Base-by-base conservation (phyloP, 257 asterid genomes). In the Primulina eburnea region DNA sequence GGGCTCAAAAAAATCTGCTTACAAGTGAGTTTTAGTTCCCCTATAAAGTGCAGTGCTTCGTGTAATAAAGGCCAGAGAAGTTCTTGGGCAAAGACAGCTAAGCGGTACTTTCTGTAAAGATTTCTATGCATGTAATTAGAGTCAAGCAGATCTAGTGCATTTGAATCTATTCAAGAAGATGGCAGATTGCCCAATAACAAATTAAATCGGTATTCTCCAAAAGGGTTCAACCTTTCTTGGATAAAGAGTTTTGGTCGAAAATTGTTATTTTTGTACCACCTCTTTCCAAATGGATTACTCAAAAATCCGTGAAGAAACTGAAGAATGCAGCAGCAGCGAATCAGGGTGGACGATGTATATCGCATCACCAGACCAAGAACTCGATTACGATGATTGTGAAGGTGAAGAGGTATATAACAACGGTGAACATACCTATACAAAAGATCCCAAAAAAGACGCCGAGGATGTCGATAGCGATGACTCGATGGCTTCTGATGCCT, bases 401-500 rank as follows among this genome's bases (percentile, higher is more conserved):
- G 79, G 73, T 0, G 81, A 74, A 5, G 80, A 77, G 11, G 73
- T 74, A 10, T 74, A 40, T 68, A 63, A 60, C 53, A 16, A 67
- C 11, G 60, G 64, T 26, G 73, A 26, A 11, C 73, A 34, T 21
- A 69, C 57, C 11, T 70, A 56, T 71, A 75, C 69, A 80, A 43
- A 75, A 68, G 74, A 59, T 34, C 38, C 1, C 17, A 47, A 57
- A 37, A 21, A 66, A 6, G 65, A 73, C 2, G 77, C 28, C 34
- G 16, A 82, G 65, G 84, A 82, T 8, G 80, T 68, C 2, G 84
- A 82, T 34, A 92, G 95, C 40, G 97, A 90, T 68, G 97, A 92
- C 56, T 90, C 97, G 5, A 88, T 90, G 98, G 92, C 96, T 67
- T 92, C 98, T 8, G 98, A 90, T 80, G 98, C 98, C n/a, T 88